These are phyloP conservation scores for Cryptococcus hybrid DNA, from an alignment of 1,284 basidiomycete species.

Conservation along the genomic window DNA sequence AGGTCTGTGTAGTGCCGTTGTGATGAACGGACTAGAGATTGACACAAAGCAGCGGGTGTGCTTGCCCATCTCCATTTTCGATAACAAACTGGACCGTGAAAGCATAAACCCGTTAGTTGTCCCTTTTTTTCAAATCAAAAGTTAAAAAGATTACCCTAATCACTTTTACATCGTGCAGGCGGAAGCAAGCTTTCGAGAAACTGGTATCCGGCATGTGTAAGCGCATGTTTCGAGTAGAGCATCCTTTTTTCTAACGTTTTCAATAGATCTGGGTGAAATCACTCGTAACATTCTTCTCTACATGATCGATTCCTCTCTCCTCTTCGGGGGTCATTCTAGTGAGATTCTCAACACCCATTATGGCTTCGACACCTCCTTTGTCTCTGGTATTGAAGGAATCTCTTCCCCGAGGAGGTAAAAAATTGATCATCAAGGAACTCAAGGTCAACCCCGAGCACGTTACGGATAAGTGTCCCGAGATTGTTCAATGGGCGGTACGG, in stretches of 20 bases:
- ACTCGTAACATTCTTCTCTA: conserved; percentile 80
- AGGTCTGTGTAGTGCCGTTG: conserved; percentile 54
- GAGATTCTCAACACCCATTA: conserved; percentile 78
- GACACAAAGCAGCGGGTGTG: conserved; percentile 62
- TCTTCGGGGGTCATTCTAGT: conserved; percentile 80
- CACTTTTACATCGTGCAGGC: conserved; percentile 32
- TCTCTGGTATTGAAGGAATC: conserved; percentile 75
- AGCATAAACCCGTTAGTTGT: conserved; percentile 75
- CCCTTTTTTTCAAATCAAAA: background rate
- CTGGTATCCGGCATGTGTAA: conserved; percentile 95
- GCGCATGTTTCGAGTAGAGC: conserved; percentile 13
- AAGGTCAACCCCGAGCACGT: conserved; percentile 56
- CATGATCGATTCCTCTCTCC: conserved; percentile 68
- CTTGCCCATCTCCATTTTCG: conserved; percentile 87
- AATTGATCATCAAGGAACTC: conserved; percentile 64
- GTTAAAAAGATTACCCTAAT: background rate
- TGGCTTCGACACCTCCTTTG: conserved; percentile 87
- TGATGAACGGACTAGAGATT: background rate
- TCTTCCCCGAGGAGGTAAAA: conserved; percentile 47
- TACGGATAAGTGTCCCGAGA: conserved; percentile 57
- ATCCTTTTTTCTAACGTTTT: background rate
- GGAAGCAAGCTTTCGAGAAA: conserved; percentile 94
- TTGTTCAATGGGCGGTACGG: conserved; percentile 75
- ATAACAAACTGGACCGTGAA: conserved; percentile 87
- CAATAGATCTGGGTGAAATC: conserved; percentile 82